These are phyloP conservation scores for Daldinia concentrica DNA, from an alignment of 495 filamentous ascomycete genomes.

Conservation along the genomic window DNA sequence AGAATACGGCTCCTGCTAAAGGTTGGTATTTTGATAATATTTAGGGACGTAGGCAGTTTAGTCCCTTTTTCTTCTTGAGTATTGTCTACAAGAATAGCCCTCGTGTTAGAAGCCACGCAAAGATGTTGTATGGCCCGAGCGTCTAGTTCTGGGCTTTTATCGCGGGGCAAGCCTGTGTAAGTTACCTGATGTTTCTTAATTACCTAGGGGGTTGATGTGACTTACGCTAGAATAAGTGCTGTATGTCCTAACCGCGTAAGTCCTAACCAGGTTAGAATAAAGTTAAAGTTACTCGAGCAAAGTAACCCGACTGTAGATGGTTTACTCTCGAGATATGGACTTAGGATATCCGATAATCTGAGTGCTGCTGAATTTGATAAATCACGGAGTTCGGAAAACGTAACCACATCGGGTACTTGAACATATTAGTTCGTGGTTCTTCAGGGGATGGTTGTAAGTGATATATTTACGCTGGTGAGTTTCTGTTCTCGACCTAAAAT, in stretches of 20 bases:
- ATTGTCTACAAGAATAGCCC: conserved; percentile 22
- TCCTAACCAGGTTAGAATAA: conserved; percentile 63
- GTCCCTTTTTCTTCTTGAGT: conserved; percentile 4
- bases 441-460: too few relatives aligned
- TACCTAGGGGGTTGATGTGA: too few relatives aligned
- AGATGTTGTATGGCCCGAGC: conserved; percentile 56
- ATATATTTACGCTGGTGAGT: too few relatives aligned
- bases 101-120: conserved; percentile 46
- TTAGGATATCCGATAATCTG: too few relatives aligned
- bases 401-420: too few relatives aligned
- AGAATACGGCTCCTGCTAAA: not conserved
- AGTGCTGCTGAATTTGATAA: too few relatives aligned
- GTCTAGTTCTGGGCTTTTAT: conserved; percentile 59
- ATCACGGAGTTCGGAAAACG: too few relatives aligned
- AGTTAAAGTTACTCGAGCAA: conserved; percentile 57
- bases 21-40: conserved; percentile 18
- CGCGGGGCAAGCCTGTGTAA: not conserved
- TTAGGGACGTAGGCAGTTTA: conserved; percentile 2
- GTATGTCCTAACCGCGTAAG: conserved; percentile 58
- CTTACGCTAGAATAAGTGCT: too few relatives aligned
- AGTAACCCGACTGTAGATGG: conserved; percentile 59
- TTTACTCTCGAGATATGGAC: too few relatives aligned
- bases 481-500: too few relatives aligned
- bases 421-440: too few relatives aligned
- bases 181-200: not conserved